These are phyloP conservation scores for Pichia inconspicua DNA, from an alignment of 1,139 yeast genomes.

Conservation along the genomic window DNA sequence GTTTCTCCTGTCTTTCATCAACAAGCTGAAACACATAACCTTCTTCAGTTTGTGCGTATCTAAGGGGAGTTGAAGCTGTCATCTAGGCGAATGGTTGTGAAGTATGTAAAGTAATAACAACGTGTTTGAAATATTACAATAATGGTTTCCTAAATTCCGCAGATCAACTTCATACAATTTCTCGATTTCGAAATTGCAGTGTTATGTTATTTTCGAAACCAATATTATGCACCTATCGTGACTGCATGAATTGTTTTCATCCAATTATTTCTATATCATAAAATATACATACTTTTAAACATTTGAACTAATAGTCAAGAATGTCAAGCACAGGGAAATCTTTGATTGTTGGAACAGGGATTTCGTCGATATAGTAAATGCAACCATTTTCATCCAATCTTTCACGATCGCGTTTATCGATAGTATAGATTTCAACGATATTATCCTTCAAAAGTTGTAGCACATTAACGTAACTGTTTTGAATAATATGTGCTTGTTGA, in stretches of 20 bases:
- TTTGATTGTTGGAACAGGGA: conserved; percentile 54
- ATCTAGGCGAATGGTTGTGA: conserved; percentile 1
- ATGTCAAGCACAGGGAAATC: conserved; percentile 52
- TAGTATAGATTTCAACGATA: conserved; percentile 65
- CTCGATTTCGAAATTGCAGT: too few species aligned
- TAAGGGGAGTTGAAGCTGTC: conserved; percentile 17
- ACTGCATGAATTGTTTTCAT: not conserved
- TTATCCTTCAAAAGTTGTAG: conserved; percentile 47
- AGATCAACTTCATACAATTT: too few species aligned
- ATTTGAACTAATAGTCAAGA: conserved; percentile 40
- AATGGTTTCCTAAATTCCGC: not conserved
- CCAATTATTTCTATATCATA: not conserved
- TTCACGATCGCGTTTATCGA: conserved; percentile 80
- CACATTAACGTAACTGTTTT: conserved; percentile 57
- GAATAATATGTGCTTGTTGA: conserved; percentile 79
- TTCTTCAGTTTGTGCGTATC: conserved; percentile 21
- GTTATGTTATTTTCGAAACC: too few species aligned
- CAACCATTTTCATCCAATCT: conserved; percentile 86
- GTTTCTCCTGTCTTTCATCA: conserved; percentile 1
- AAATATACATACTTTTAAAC: not conserved
- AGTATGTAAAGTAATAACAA: not conserved
- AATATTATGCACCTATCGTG: too few species aligned
- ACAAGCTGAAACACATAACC: conserved; percentile 24
- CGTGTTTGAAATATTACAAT: not conserved
- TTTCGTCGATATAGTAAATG: conserved; percentile 65